A percentile compares a stretch with the other conserved stretches of the same genome.
Conservation (phyloP, 352 stramenopile species). For the Sclerospora graminicola region DNA sequence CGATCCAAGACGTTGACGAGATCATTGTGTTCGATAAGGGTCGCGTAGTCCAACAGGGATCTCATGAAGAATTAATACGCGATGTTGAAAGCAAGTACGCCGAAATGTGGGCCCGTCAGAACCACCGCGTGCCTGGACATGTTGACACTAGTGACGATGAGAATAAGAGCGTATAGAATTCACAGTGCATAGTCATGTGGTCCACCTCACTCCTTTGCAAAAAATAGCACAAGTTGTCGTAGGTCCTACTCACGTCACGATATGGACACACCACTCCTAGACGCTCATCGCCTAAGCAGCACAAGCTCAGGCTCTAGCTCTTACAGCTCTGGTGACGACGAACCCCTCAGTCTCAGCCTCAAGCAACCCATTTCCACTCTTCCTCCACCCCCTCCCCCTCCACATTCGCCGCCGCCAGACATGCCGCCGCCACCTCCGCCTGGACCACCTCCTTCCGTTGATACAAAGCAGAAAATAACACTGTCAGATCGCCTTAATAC, state of each 20-base stretch:
- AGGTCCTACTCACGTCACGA: not conserved
- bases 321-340: constrained; percentile 35
- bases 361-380: constrained; percentile 8
- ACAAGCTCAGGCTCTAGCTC: constrained; percentile 28
- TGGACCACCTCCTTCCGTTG: constrained; percentile 16
- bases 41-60: constrained; percentile 79
- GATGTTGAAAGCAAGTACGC: constrained; percentile 58
- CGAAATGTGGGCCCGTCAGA: constrained; percentile 62
- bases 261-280: constrained; percentile 19
- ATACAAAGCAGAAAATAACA: constrained; percentile 16
- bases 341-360: constrained; percentile 15
- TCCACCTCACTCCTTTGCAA: not conserved
- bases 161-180: not conserved
- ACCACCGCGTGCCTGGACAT: constrained; percentile 28
- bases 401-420: constrained; percentile 14
- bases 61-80: constrained; percentile 78
- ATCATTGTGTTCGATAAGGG: constrained; percentile 89
- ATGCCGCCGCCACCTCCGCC: constrained; percentile 22
- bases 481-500: constrained; percentile 6
- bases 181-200: not conserved
- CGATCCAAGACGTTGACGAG: constrained; percentile 70
- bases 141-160: not conserved
- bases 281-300: constrained; percentile 16
- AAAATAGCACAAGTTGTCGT: not conserved
- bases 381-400: constrained; percentile 21